phyloP scores from a whole-genome alignment of 495 filamentous ascomycete genomes.

The Terfezia boudieri region DNA sequence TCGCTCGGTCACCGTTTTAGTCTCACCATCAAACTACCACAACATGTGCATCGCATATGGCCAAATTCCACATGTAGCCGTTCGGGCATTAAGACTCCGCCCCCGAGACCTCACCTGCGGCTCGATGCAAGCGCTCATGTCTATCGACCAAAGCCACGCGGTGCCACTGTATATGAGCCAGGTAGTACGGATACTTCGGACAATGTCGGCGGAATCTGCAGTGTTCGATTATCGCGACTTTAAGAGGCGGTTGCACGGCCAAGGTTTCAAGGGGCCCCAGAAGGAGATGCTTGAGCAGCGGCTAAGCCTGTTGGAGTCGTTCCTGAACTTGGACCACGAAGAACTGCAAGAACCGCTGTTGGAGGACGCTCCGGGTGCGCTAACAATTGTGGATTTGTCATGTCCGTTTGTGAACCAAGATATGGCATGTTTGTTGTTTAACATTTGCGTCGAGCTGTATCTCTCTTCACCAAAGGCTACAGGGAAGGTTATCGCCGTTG shows the following conservation, averaged over 20 bases:
- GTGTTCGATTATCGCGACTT: conserved; percentile 35
- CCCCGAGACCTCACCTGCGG: too few species aligned
- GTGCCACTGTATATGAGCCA: conserved; percentile 42
- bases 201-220: conserved; percentile 22
- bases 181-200: conserved; percentile 34
- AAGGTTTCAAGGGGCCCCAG: conserved; percentile 25
- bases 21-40: too few species aligned
- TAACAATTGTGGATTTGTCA: conserved; percentile 55
- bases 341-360: conserved; percentile 4
- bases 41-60: too few species aligned
- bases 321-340: conserved; percentile 22
- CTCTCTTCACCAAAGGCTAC: conserved; percentile 14
- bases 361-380: conserved; percentile 24
- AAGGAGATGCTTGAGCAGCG: conserved; percentile 31
- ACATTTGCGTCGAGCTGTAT: conserved; percentile 41
- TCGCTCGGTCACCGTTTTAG: too few species aligned
- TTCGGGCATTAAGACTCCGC: too few species aligned
- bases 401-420: conserved; percentile 47
- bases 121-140: conserved; percentile 31
- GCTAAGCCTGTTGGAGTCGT: conserved; percentile 34
- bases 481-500: conserved; percentile 33
- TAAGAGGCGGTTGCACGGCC: conserved; percentile 16
- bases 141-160: conserved; percentile 25
- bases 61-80: too few species aligned
- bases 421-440: conserved; percentile 45